Evolutionary conservation across 768 basidiomycete species (phyloP), one percentile per base, ranked within the genome.

Genomic region (Kwoniella sp.): DNA sequence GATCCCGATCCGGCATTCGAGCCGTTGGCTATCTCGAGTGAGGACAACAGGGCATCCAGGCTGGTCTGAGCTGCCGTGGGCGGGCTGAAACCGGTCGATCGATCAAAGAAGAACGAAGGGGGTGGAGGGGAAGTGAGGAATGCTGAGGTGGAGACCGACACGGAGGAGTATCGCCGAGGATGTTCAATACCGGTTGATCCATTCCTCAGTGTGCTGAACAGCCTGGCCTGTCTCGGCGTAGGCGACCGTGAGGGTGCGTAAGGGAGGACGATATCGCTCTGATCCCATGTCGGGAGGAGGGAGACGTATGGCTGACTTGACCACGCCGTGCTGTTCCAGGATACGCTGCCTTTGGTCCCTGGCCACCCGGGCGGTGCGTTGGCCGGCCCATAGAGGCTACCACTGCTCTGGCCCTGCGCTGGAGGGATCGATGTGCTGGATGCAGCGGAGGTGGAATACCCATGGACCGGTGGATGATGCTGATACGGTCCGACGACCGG

Each of bases 221-320:
- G n/a, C n/a, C n/a, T n/a, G n/a, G n/a, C n/a, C n/a, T n/a, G n/a
- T n/a, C n/a, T n/a, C n/a, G n/a, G n/a, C n/a, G 51, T 20, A 20
- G 45, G 46, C 14, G 51, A 27, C 14, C 39, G 8, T 11, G 20
- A 20, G 22, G 31, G 37, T 28, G 40, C 33, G 29, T 43, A 53
- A 10, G 44, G 41, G 19, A 31, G 38, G 14, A 40, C 53, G n/a
- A 42, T 57, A 27, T 53, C 38, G 39, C n/a, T 50, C 31, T 56
- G 32, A 50, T 65, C 63, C 63, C 59, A 61, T 20, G 57, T 49
- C 5, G 60, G 55, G 6, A 62, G 31, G 19, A 65, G 46, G 14
- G 63, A 57, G 25, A 58, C 46, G 31, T 53, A 58, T 2, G n/a
- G n/a, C n/a, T n/a, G n/a, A n/a, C n/a, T n/a, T n/a, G n/a, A n/a